These are phyloP conservation scores for Microthlaspi erraticum DNA, from an alignment of 345 rosid genomes.

Conservation along the genomic window DNA sequence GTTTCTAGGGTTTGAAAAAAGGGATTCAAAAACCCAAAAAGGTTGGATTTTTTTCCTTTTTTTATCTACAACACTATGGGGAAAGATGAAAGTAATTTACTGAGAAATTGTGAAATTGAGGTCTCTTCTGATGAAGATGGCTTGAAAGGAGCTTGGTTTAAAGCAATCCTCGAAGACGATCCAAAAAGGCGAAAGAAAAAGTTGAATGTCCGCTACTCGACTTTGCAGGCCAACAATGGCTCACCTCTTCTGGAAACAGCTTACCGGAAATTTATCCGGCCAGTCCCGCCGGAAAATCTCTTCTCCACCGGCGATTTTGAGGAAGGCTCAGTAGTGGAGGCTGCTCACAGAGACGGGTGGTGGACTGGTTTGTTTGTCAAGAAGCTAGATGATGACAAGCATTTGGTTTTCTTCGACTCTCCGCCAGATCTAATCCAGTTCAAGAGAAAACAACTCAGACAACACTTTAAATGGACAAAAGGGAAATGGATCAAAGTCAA, in stretches of 20 bases:
- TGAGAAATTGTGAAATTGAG: too few relatives aligned
- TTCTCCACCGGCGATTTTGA: slow-evolving; percentile 11
- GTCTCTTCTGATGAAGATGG: background rate
- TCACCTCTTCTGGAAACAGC: background rate
- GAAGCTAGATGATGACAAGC: slow-evolving; percentile 40
- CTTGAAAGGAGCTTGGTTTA: slow-evolving; percentile 57
- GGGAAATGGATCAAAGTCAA: slow-evolving; percentile 44
- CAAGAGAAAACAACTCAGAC: slow-evolving; percentile 50
- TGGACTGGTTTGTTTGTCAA: slow-evolving; percentile 62
- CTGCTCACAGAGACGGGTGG: slow-evolving; percentile 51
- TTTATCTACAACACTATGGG: too few relatives aligned
- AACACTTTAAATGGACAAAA: slow-evolving; percentile 54
- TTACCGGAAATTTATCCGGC: slow-evolving; percentile 41
- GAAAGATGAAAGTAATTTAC: too few relatives aligned
- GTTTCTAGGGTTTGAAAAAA: too few relatives aligned
- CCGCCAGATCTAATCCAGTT: slow-evolving; percentile 48
- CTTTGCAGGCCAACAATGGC: slow-evolving; percentile 50
- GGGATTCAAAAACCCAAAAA: too few relatives aligned
- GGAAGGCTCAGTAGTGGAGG: too few relatives aligned
- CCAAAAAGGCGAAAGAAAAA: slow-evolving; percentile 32
- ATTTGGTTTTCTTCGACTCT: slow-evolving; percentile 59
- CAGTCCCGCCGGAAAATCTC: slow-evolving; percentile 47
- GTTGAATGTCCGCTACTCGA: slow-evolving; percentile 12
- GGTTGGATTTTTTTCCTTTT: too few relatives aligned
- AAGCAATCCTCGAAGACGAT: slow-evolving; percentile 50